phyloP scores from a whole-genome alignment of 75 land plant genomes.

The Ceratopteris richardii region DNA sequence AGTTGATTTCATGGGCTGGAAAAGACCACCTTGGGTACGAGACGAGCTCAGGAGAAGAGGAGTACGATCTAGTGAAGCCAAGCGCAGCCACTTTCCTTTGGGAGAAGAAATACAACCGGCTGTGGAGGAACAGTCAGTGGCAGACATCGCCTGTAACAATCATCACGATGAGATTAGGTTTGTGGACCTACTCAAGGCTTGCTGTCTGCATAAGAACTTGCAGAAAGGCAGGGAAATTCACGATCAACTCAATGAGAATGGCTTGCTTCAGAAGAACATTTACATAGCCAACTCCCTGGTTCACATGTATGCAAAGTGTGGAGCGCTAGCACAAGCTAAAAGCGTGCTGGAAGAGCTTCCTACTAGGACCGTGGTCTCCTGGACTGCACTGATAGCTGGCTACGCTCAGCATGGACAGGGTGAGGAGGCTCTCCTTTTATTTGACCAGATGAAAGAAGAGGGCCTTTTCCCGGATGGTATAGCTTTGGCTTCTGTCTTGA shows the following conservation, averaged over 20 bases:
- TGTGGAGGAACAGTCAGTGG: no score
- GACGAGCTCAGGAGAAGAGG: no score
- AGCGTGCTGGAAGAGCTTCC: conserved; percentile 39
- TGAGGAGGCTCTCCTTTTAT: conserved; percentile 15
- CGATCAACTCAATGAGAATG: conserved; percentile 3
- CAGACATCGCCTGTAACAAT: no score
- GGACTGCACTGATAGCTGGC: conserved; percentile 35
- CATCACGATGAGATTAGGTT: background rate
- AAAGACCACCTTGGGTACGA: no score
- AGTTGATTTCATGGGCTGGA: no score
- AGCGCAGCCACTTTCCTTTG: no score
- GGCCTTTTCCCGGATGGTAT: conserved; percentile 19
- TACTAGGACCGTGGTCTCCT: conserved; percentile 45
- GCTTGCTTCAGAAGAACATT: conserved; percentile 3
- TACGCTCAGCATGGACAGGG: conserved; percentile 21
- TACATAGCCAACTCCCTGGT: conserved; percentile 48
- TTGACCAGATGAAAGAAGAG: conserved; percentile 11
- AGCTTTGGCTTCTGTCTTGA: conserved; percentile 19
- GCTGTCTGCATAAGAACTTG: conserved; percentile 10
- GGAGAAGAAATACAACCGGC: no score
- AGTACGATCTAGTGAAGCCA: no score
- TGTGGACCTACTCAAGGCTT: conserved; percentile 2
- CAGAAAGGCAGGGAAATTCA: conserved; percentile 14
- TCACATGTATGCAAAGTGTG: conserved; percentile 69
- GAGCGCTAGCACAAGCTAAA: conserved; percentile 45